Evolutionary conservation across 2,329 filamentous ascomycete genomes (phyloP), one percentile per base, ranked within the genome.

Genomic region (Hypoxylon sp.): DNA sequence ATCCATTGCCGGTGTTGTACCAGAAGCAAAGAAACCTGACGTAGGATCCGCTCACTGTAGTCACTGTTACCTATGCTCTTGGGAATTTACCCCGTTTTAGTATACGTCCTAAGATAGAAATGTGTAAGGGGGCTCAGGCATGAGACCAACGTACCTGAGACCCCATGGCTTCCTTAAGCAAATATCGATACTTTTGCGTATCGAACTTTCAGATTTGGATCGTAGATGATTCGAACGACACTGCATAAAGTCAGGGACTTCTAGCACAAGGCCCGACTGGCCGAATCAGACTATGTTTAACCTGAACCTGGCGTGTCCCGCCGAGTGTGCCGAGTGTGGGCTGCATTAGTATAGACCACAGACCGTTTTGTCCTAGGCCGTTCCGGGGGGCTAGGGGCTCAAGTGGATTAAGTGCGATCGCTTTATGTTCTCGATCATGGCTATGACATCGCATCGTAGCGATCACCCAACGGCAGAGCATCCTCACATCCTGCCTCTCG

Each of bases 391-490:
- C 48, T 49, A 15, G 50, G 43, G 41, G 24, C 24, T 26, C 48
- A 48, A 10, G 47, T 59, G 32, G 51, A 62, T 63, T 15, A 56
- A 56, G 24, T 26, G 24, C 53, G 53, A 54, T 17, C 37, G 22
- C 47, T 57, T 59, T 59, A 62, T 58, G 56, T 59, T 39, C 62
- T 58, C 68, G 68, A 70, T 70, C 68, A 63, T 34, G 44, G 63
- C 50, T 37, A 57, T 63, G 52, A 59, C 60, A 59, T 65, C 41
- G 22, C 32, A 32, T 30, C 24, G 22, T 24, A 39, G 51, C 59
- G 58, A 70, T 70, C 68, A 65, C 53, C 60, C 62, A 65, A 65
- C 67, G 30, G 44, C 50, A 64, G 50, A 15, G 15, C 64, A 61
- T 66, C 66, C 52, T 44, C 53, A 34, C 39, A 53, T 50, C 34